These are phyloP conservation scores for Cryptosporidium felis DNA, from an alignment of 169 alveolate species.

Conservation along the genomic window DNA sequence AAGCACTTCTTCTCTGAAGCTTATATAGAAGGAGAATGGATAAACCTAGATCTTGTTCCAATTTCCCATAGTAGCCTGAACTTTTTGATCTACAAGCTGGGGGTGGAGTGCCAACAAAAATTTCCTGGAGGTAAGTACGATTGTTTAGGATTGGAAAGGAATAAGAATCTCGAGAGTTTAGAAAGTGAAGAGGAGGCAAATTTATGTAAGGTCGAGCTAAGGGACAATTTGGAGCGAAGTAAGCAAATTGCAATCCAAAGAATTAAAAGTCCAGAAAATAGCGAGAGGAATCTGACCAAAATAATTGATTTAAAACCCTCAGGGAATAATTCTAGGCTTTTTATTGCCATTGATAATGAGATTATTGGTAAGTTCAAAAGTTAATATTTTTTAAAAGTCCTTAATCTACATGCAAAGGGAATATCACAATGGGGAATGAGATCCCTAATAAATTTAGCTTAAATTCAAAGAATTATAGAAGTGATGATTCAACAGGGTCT, in stretches of 20 bases:
- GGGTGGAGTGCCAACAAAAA: too few relatives aligned
- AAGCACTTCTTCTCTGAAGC: neutral
- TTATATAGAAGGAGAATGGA: constrained; percentile 43
- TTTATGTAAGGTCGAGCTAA: too few relatives aligned
- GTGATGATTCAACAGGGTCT: neutral
- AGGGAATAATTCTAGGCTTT: neutral
- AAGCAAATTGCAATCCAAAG: too few relatives aligned
- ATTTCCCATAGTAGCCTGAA: neutral
- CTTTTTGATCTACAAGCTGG: too few relatives aligned
- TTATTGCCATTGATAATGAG: constrained; percentile 33
- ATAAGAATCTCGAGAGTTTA: too few relatives aligned
- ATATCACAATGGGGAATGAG: neutral
- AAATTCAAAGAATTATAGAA: neutral
- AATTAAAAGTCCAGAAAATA: too few relatives aligned
- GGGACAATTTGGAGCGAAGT: too few relatives aligned
- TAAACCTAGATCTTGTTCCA: constrained; percentile 28
- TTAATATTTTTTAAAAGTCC: neutral
- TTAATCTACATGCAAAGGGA: neutral
- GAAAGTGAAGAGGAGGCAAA: too few relatives aligned
- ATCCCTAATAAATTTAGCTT: neutral
- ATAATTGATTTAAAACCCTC: too few relatives aligned
- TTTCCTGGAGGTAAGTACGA: too few relatives aligned
- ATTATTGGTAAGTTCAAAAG: constrained; percentile 35
- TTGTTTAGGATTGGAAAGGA: too few relatives aligned
- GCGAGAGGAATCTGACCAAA: too few relatives aligned